Percentiles rank a stretch among this genome's conserved stretches.
phyloP scores from a whole-genome alignment of 2,329 filamentous ascomycete species.

The Fusarium caatingaense region DNA sequence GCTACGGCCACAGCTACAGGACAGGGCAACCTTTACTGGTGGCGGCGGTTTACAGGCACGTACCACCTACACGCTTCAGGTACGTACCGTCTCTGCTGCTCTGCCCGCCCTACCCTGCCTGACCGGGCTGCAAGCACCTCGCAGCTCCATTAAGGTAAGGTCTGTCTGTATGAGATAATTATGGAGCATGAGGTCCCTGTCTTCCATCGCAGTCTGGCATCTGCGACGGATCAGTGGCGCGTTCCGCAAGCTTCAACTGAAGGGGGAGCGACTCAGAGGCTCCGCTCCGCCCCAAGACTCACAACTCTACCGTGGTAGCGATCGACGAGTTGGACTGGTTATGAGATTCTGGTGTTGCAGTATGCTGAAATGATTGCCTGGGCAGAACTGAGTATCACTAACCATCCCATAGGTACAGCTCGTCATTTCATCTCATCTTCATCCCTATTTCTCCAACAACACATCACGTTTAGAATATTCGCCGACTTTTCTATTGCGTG shows the following conservation, averaged over 20 bases:
- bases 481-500: not conserved
- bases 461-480: not conserved
- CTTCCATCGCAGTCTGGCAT: constrained; percentile 13
- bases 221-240: constrained; percentile 40
- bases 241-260: constrained; percentile 41
- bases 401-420: not conserved
- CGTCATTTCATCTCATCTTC: not conserved
- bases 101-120: not conserved
- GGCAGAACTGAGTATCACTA: not conserved
- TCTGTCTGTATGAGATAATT: constrained; percentile 40
- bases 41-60: constrained; percentile 31
- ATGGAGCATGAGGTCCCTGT: constrained; percentile 40
- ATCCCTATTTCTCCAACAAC: not conserved
- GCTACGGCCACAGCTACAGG: not conserved
- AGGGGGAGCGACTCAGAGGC: constrained; percentile 33
- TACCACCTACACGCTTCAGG: constrained; percentile 4
- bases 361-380: not conserved
- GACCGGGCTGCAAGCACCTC: not conserved
- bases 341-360: not conserved
- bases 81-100: constrained; percentile 29
- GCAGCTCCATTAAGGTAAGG: constrained; percentile 12
- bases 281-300: constrained; percentile 37
- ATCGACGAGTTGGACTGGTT: constrained; percentile 2
- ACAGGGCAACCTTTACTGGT: constrained; percentile 5
- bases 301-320: not conserved